These are phyloP conservation scores for Starmerella potacharoeniae DNA, from an alignment of 805 yeast genomes.

Conservation along the genomic window DNA sequence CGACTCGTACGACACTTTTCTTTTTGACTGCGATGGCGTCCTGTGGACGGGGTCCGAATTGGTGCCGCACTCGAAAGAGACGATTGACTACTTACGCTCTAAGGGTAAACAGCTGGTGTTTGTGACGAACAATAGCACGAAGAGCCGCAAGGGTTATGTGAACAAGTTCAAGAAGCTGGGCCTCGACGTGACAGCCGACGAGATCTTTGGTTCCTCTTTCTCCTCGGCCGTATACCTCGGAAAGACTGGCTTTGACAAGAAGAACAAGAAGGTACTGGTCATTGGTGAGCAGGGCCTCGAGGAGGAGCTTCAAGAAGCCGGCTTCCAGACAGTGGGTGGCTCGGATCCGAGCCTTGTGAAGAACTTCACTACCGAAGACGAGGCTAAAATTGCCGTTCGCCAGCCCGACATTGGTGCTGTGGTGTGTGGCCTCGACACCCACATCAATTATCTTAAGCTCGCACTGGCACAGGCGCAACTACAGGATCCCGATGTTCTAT, in stretches of 20 bases:
- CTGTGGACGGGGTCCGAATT: conserved; percentile 82
- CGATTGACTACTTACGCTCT: conserved; percentile 47
- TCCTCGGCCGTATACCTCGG: conserved; percentile 81
- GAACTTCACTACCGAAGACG: conserved; percentile 43
- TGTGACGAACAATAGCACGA: conserved; percentile 93
- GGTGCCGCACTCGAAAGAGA: conserved; percentile 68
- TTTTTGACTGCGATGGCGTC: conserved; percentile 97
- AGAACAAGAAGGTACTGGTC: conserved; percentile 69
- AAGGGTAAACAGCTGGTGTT: conserved; percentile 61
- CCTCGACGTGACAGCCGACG: conserved; percentile 38
- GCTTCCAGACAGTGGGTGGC: conserved; percentile 74
- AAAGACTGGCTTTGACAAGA: conserved; percentile 60
- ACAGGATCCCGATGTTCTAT: conserved; percentile 50
- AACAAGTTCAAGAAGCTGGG: conserved; percentile 59
- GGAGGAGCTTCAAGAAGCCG: conserved; percentile 63
- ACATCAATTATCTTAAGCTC: conserved; percentile 68
- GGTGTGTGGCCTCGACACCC: conserved; percentile 72
- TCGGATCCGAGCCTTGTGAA: conserved; percentile 47
- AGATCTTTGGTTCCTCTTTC: conserved; percentile 83
- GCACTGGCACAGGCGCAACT: conserved; percentile 76
- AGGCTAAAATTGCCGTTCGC: conserved; percentile 30
- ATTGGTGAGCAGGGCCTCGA: conserved; percentile 82
- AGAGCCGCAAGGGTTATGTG: conserved; percentile 68
- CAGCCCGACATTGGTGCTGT: conserved; percentile 79
- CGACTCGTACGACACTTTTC: conserved; percentile 63